Conservation (phyloP, 108 stramenopile species). For the Fragilariopsis cylindrus region DNA sequence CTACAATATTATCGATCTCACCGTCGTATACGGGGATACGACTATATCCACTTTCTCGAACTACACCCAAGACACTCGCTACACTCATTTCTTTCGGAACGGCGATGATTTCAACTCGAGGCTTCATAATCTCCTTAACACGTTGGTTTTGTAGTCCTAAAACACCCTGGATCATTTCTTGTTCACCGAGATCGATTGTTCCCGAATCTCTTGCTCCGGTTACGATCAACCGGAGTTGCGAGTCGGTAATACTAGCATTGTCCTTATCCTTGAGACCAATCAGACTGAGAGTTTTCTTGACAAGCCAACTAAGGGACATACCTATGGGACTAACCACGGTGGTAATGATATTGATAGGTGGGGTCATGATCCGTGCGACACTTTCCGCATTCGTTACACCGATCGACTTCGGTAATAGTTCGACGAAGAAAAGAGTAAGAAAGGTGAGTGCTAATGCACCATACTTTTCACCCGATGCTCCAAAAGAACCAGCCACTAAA, state of each 20-base stretch:
- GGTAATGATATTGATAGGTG: conserved; percentile 84
- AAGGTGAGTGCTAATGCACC: conserved; percentile 86
- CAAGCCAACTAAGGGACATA: conserved; percentile 76
- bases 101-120: conserved; percentile 94
- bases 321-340: conserved; percentile 86
- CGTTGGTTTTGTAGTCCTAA: conserved; percentile 90
- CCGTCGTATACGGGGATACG: conserved; percentile 97
- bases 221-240: conserved; percentile 92
- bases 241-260: conserved; percentile 82
- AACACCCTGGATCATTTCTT: conserved; percentile 97
- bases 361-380: conserved; percentile 90
- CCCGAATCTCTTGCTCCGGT: conserved; percentile 92
- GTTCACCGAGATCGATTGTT: conserved; percentile 95
- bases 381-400: conserved; percentile 94
- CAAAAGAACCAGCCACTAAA: conserved; percentile 80
- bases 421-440: conserved; percentile 94
- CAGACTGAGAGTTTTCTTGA: conserved; percentile 76
- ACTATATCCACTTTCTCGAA: conserved; percentile 85
- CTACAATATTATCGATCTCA: conserved; percentile 97
- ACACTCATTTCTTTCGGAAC: conserved; percentile 83
- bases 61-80: conserved; percentile 80
- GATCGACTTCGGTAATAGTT: conserved; percentile 92
- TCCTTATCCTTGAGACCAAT: conserved; percentile 83
- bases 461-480: conserved; percentile 79
- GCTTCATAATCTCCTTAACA: conserved; percentile 93